These are phyloP conservation scores for Favolaschia claudopus DNA, from an alignment of 768 basidiomycete genomes.

Conservation along the genomic window DNA sequence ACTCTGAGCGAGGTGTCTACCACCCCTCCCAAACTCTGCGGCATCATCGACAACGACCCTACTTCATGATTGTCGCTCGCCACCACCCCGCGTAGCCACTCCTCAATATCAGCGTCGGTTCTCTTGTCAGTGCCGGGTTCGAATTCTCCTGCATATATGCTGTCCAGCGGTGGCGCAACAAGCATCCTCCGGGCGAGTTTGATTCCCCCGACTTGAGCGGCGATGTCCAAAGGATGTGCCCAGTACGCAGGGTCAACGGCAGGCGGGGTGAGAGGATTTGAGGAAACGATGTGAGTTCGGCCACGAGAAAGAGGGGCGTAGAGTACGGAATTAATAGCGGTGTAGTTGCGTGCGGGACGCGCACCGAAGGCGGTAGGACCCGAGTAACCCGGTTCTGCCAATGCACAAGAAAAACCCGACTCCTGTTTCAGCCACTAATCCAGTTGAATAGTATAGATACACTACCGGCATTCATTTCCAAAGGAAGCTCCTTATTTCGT, in stretches of 20 bases:
- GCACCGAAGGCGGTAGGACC: constrained; percentile 32
- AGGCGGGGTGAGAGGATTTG: constrained; percentile 49
- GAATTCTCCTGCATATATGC: constrained; percentile 39
- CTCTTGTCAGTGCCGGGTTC: constrained; percentile 37
- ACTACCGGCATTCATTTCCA: constrained; percentile 41
- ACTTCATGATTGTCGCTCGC: constrained; percentile 43
- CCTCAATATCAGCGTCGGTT: constrained; percentile 30
- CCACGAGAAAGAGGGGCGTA: constrained; percentile 53
- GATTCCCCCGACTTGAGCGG: constrained; percentile 39
- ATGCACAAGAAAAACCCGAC: not conserved
- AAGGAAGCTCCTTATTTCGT: constrained; percentile 30
- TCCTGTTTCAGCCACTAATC: not conserved
- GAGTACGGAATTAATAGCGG: constrained; percentile 41
- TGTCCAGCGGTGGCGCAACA: constrained; percentile 35
- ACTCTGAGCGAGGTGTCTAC: constrained; percentile 44
- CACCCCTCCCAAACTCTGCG: constrained; percentile 45
- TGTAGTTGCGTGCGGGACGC: constrained; percentile 38
- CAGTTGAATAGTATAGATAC: not conserved
- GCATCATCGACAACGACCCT: constrained; percentile 50
- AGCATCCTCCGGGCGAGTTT: constrained; percentile 41
- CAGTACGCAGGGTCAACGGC: constrained; percentile 59
- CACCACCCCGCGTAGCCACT: constrained; percentile 35
- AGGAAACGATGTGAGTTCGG: constrained; percentile 52
- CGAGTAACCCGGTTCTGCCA: constrained; percentile 42
- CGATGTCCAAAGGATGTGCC: constrained; percentile 40